These are phyloP conservation scores for Irpex sp. DNA, from an alignment of 1,284 basidiomycete genomes.

Conservation along the genomic window DNA sequence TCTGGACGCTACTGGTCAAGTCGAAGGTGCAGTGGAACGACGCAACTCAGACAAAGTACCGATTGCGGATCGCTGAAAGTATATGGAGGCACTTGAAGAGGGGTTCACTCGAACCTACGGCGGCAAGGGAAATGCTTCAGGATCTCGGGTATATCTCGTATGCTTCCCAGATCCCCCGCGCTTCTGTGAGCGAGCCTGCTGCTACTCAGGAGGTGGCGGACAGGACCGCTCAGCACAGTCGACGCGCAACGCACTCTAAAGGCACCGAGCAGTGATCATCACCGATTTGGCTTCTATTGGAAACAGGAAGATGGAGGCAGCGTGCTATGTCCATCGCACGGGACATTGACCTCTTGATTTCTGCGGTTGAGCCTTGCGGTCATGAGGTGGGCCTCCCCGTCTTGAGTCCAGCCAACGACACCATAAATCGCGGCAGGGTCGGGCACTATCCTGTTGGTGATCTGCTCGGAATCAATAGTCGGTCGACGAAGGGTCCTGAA, in stretches of 20 bases:
- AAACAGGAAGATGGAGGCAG: neutral
- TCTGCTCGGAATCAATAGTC: neutral
- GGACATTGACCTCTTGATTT: neutral
- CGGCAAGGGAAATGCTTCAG: constrained; percentile 33
- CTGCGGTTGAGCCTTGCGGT: neutral
- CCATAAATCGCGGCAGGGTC: neutral
- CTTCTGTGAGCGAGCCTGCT: neutral
- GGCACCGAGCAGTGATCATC: neutral
- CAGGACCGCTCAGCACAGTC: neutral
- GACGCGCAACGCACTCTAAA: neutral
- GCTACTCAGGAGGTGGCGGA: neutral
- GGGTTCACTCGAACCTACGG: constrained; percentile 27
- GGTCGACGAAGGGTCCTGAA: neutral
- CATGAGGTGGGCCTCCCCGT: neutral
- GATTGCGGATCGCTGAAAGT: constrained; percentile 35
- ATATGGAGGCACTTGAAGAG: constrained; percentile 29
- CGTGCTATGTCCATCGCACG: neutral
- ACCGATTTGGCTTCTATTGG: neutral
- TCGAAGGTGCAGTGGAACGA: constrained; percentile 49
- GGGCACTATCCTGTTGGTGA: neutral
- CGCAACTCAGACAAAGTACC: constrained; percentile 36
- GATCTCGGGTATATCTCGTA: constrained; percentile 22
- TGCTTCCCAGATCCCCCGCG: neutral
- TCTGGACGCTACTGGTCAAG: constrained; percentile 52
- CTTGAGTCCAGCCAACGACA: neutral